A percentile compares a stretch with the other conserved stretches of the same genome.
phyloP scores from a whole-genome alignment of 805 yeast genomes.

The Saccharomycopsis javanensis region DNA sequence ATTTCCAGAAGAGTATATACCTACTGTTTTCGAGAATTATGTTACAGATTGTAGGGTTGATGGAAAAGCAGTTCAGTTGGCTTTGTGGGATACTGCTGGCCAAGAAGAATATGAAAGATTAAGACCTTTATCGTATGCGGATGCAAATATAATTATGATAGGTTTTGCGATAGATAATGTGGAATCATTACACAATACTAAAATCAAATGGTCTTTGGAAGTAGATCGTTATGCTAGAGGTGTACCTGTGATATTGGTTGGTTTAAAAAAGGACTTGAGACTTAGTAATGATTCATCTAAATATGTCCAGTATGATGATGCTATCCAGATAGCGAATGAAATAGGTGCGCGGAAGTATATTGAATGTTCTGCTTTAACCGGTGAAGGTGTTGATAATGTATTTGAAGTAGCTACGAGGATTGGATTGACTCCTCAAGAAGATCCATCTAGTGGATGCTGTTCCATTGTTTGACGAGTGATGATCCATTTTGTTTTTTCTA shows the following conservation, averaged over 20 bases:
- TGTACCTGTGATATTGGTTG: conserved; percentile 70
- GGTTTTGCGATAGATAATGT: conserved; percentile 82
- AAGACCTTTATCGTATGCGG: conserved; percentile 78
- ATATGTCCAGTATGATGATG: conserved; percentile 49
- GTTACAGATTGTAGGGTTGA: conserved; percentile 92
- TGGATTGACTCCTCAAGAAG: conserved; percentile 35
- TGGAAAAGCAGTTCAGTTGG: conserved; percentile 81
- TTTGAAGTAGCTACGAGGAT: conserved; percentile 80
- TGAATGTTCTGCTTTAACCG: conserved; percentile 87
- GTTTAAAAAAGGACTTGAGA: conserved; percentile 76
- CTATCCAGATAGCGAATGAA: conserved; percentile 58
- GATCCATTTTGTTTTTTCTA: background rate
- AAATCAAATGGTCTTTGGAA: conserved; percentile 81
- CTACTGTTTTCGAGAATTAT: conserved; percentile 90
- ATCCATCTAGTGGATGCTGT: conserved; percentile 37
- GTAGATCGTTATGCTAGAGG: conserved; percentile 72
- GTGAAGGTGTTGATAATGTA: conserved; percentile 91
- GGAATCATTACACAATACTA: conserved; percentile 76
- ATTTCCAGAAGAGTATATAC: conserved; percentile 86
- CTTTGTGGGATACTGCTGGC: conserved; percentile 95
- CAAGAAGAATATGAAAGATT: conserved; percentile 91
- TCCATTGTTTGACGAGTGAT: conserved; percentile 23
- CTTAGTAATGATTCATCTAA: conserved; percentile 29
- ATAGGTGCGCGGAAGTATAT: conserved; percentile 78
- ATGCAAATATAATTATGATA: conserved; percentile 76